Conservation (phyloP, 1,284 basidiomycete genomes). For the Moesziomyces parantarcticus region DNA sequence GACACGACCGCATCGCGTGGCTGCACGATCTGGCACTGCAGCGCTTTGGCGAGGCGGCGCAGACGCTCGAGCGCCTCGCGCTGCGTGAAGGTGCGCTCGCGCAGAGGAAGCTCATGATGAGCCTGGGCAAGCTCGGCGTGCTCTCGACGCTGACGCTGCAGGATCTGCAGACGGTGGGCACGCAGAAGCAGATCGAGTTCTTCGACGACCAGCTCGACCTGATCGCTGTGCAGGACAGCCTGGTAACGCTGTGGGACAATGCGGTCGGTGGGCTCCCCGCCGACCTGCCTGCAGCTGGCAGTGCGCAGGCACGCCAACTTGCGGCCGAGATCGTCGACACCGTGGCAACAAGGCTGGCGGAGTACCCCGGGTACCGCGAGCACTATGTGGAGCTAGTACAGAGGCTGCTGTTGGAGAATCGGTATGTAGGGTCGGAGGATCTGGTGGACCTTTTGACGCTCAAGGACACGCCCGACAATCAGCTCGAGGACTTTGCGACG, state of each 20-base stretch:
- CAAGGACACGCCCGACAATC: conserved; percentile 68
- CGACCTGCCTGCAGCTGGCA: conserved; percentile 1
- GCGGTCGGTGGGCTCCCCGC: conserved; percentile 26
- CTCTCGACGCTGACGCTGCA: conserved; percentile 71
- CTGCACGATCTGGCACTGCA: conserved; percentile 83
- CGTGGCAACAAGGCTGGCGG: conserved; percentile 29
- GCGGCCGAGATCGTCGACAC: conserved; percentile 31
- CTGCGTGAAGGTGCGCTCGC: conserved; percentile 71
- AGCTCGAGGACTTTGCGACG: conserved; percentile 68
- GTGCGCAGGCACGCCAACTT: conserved; percentile 9
- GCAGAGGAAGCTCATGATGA: conserved; percentile 80
- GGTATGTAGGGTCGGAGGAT: conserved; percentile 70
- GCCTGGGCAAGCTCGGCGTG: conserved; percentile 87
- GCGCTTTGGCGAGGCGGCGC: conserved; percentile 76
- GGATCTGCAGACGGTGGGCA: conserved; percentile 31
- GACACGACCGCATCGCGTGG: conserved; percentile 80
- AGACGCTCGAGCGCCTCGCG: conserved; percentile 73
- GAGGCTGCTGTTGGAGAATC: conserved; percentile 64
- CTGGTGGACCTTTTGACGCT: conserved; percentile 72
- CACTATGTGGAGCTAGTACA: conserved; percentile 54
- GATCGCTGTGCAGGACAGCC: conserved; percentile 72
- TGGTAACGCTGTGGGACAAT: conserved; percentile 60
- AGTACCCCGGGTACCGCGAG: conserved; percentile 49
- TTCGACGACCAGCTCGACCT: conserved; percentile 72
- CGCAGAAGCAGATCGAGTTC: conserved; percentile 66